These are phyloP conservation scores for Pseudozyma thailandica DNA, from an alignment of 1,284 basidiomycete genomes.

Conservation along the genomic window DNA sequence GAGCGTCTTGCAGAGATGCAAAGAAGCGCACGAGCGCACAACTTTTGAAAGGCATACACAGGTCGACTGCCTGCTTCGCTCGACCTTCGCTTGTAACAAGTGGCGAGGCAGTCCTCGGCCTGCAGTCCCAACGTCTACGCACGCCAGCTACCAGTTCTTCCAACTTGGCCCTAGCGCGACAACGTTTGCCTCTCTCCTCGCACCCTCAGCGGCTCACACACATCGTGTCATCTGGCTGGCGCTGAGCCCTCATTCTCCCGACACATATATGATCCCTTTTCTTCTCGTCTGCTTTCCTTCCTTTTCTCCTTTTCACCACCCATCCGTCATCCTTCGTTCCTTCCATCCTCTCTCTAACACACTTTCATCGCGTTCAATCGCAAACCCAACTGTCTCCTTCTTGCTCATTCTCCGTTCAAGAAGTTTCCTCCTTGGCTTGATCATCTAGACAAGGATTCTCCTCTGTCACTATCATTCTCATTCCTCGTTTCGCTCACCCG, in stretches of 20 bases:
- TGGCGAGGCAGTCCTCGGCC: conserved; percentile 1
- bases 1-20: too few relatives aligned
- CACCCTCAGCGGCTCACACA: conserved; percentile 6
- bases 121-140: background rate
- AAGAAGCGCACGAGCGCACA: too few relatives aligned
- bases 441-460: conserved; percentile 13
- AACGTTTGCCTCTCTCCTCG: background rate
- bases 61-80: background rate
- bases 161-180: conserved; percentile 10
- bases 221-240: conserved; percentile 20
- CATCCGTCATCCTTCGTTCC: conserved; percentile 12
- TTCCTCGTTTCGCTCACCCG: conserved; percentile 15
- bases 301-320: conserved; percentile 13
- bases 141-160: too few relatives aligned
- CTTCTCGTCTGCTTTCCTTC: background rate
- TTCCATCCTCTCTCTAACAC: conserved; percentile 3
- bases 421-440: conserved; percentile 11
- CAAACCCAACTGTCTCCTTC: conserved; percentile 9
- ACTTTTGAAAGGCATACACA: background rate
- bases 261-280: conserved; percentile 29
- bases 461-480: conserved; percentile 10
- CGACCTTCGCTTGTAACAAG: background rate
- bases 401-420: conserved; percentile 26
- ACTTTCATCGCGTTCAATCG: conserved; percentile 1
- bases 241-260: conserved; percentile 4